Conservation (phyloP, 305 asterid genomes). For the Solanum hybrid region DNA sequence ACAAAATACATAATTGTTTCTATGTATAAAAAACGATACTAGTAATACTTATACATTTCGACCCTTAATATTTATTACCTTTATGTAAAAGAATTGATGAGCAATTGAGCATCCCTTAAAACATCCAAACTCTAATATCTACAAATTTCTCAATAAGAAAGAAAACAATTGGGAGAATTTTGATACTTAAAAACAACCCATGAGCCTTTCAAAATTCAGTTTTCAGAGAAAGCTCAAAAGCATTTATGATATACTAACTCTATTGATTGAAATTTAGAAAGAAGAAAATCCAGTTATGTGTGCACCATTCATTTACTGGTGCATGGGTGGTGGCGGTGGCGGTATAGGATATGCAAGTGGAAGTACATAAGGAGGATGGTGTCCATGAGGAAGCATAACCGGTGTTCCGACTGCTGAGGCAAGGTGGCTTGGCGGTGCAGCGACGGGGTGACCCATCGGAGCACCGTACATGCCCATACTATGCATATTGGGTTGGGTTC, state of each 20-base stretch:
- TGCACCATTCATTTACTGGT: conserved; percentile 21
- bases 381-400: conserved; percentile 57
- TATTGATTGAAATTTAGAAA: background rate
- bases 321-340: conserved; percentile 47
- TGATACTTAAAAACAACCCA: background rate
- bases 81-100: background rate
- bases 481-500: conserved; percentile 43
- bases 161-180: background rate
- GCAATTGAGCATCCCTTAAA: background rate
- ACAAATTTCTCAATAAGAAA: background rate
- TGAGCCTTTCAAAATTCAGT: background rate
- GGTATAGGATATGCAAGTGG: conserved; percentile 67
- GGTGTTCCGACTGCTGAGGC: conserved; percentile 85
- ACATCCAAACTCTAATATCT: background rate
- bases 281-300: background rate
- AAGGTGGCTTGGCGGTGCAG: conserved; percentile 53
- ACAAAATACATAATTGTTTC: background rate
- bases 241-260: background rate
- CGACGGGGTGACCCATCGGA: conserved; percentile 70
- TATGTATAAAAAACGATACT: background rate
- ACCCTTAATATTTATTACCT: background rate
- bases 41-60: background rate
- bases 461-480: conserved; percentile 56
- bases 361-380: conserved; percentile 50
- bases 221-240: conserved; percentile 5